phyloP scores from a whole-genome alignment of 2,329 filamentous ascomycete genomes.

The Sporothrix phasma region DNA sequence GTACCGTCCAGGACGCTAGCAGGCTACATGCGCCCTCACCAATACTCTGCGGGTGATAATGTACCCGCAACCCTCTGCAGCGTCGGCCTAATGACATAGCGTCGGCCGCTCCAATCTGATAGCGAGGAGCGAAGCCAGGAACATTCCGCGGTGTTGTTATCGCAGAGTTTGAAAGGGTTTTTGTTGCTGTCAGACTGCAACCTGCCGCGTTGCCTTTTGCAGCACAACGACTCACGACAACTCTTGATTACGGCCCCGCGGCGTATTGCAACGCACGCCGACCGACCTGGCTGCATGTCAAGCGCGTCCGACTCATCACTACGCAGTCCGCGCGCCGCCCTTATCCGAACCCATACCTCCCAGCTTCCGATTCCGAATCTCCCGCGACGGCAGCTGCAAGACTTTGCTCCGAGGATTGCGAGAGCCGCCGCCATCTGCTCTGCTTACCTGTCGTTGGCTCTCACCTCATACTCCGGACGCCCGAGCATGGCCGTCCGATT shows the following conservation, averaged over 20 bases:
- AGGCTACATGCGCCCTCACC: neutral
- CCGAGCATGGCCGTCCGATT: constrained; percentile 14
- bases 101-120: neutral
- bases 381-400: neutral
- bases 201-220: constrained; percentile 1
- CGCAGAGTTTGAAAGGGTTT: neutral
- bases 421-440: neutral
- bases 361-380: neutral
- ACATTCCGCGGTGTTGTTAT: neutral
- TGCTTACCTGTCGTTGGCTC: neutral
- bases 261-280: neutral
- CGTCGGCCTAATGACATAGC: constrained; percentile 5
- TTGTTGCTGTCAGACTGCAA: constrained; percentile 3
- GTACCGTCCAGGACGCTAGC: neutral
- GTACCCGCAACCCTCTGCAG: neutral
- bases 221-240: neutral
- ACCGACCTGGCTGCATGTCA: neutral
- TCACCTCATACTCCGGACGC: neutral
- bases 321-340: neutral
- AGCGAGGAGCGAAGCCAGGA: neutral
- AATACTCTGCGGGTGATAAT: neutral
- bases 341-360: neutral
- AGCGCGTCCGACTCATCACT: neutral
- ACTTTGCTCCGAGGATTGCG: neutral
- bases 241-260: neutral